Evolutionary conservation across 352 stramenopile species (phyloP).

Genomic region (Globisporangium acanthophoron): DNA sequence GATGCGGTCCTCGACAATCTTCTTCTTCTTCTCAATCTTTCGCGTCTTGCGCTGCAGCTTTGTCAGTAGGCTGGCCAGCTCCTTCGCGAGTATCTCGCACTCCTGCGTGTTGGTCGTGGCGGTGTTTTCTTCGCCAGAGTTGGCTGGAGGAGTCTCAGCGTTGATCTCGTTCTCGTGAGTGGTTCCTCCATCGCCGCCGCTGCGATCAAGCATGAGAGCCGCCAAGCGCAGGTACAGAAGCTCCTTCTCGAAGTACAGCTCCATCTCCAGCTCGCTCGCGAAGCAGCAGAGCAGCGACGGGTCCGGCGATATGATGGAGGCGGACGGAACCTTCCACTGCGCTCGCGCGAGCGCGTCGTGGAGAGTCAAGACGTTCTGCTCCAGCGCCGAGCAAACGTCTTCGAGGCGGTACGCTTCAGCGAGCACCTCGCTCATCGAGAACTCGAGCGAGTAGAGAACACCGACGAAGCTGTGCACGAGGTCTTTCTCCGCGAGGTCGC

Average conservation of each 20-base stretch:
- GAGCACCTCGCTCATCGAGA: constrained; percentile 27
- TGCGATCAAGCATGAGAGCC: constrained; percentile 5
- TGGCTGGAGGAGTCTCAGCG: no score
- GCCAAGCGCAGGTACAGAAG: constrained; percentile 34
- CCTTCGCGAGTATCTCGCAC: constrained; percentile 9
- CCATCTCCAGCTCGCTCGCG: constrained; percentile 27
- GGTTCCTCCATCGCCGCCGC: constrained; percentile 1
- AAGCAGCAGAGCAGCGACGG: constrained; percentile 35
- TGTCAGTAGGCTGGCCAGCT: constrained; percentile 16
- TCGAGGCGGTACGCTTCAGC: constrained; percentile 32
- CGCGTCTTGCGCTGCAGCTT: constrained; percentile 46
- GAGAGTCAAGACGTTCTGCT: constrained; percentile 28
- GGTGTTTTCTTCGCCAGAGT: not conserved
- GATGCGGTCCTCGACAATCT: constrained; percentile 24
- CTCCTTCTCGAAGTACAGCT: constrained; percentile 47
- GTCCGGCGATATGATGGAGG: not conserved
- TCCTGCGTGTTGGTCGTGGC: not conserved
- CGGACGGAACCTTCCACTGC: constrained; percentile 15
- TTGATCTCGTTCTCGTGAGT: constrained; percentile 1
- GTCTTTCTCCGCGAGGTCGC: constrained; percentile 32
- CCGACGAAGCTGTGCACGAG: constrained; percentile 56
- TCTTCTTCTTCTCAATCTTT: constrained; percentile 51
- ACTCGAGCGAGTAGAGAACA: constrained; percentile 47
- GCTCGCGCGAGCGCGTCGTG: constrained; percentile 23
- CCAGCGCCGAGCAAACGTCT: constrained; percentile 25